Conservation (phyloP, 352 stramenopile genomes). For the Globisporangium lucens region DNA sequence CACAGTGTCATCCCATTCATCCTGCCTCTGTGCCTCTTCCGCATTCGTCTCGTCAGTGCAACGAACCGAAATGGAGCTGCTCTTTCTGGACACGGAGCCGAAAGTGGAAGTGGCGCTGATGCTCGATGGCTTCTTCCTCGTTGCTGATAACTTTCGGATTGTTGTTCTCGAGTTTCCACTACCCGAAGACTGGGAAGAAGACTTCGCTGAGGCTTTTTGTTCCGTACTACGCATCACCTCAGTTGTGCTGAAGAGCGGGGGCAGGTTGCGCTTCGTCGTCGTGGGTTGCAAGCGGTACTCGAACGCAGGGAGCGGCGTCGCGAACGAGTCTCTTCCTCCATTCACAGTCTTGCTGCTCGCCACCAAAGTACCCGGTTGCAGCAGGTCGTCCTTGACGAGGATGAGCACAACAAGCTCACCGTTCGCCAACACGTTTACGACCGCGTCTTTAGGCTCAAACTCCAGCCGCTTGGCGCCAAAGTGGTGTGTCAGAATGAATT, state of each 20-base stretch:
- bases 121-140: not conserved
- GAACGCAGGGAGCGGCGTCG: conserved; percentile 6
- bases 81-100: not conserved
- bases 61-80: not conserved
- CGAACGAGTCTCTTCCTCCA: not conserved
- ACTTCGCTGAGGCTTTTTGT: not conserved
- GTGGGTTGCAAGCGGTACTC: conserved; percentile 21
- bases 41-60: no score
- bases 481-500: conserved; percentile 32
- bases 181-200: not conserved
- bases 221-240: not conserved
- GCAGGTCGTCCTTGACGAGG: conserved; percentile 3
- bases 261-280: conserved; percentile 17
- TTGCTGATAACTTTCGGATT: conserved; percentile 3
- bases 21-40: not conserved
- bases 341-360: not conserved
- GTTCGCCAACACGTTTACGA: conserved; percentile 28
- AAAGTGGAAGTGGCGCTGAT: not conserved
- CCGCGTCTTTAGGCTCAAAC: conserved; percentile 21
- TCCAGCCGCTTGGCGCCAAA: conserved; percentile 30
- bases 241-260: conserved; percentile 14
- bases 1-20: not conserved
- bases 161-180: not conserved
- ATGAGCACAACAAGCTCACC: conserved; percentile 46
- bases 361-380: not conserved